These are phyloP conservation scores for Russula emetica DNA, from an alignment of 768 basidiomycete species.

Conservation along the genomic window DNA sequence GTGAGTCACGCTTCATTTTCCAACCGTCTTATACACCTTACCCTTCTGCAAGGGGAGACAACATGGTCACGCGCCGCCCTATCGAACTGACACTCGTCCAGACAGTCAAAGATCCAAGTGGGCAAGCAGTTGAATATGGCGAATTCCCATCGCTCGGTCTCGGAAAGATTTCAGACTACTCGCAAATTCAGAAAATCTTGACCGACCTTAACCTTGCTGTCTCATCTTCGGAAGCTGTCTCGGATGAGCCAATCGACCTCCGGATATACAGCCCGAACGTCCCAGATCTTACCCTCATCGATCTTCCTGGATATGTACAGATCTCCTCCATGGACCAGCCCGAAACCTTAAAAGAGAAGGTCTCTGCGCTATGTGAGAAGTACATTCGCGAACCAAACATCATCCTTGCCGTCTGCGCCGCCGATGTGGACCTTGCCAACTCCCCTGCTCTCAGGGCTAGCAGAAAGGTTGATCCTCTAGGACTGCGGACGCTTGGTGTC, in stretches of 20 bases:
- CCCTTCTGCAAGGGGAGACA: constrained; percentile 68
- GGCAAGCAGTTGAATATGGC: constrained; percentile 72
- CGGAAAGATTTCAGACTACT: constrained; percentile 86
- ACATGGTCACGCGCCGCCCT: constrained; percentile 98
- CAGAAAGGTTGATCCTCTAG: constrained; percentile 90
- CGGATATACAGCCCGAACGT: constrained; percentile 95
- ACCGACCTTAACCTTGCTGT: constrained; percentile 95
- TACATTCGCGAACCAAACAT: constrained; percentile 99
- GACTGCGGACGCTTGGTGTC: constrained; percentile 93
- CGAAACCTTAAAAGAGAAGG: constrained; percentile 90
- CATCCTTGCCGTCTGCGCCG: constrained; percentile 96
- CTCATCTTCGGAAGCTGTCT: constrained; percentile 84
- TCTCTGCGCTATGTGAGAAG: constrained; percentile 81
- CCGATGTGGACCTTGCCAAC: constrained; percentile 97
- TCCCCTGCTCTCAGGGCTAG: constrained; percentile 93
- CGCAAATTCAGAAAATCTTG: constrained; percentile 86
- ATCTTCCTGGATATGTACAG: constrained; percentile 96
- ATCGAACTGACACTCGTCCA: constrained; percentile 97
- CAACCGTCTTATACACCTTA: background rate
- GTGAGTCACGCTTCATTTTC: constrained; percentile 47
- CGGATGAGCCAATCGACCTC: constrained; percentile 92
- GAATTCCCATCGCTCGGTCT: constrained; percentile 90
- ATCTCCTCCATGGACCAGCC: constrained; percentile 95
- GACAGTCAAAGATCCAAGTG: constrained; percentile 60
- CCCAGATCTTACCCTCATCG: constrained; percentile 95